Conservation (phyloP, 345 rosid genomes). For the Bretschneidera sinensis region DNA sequence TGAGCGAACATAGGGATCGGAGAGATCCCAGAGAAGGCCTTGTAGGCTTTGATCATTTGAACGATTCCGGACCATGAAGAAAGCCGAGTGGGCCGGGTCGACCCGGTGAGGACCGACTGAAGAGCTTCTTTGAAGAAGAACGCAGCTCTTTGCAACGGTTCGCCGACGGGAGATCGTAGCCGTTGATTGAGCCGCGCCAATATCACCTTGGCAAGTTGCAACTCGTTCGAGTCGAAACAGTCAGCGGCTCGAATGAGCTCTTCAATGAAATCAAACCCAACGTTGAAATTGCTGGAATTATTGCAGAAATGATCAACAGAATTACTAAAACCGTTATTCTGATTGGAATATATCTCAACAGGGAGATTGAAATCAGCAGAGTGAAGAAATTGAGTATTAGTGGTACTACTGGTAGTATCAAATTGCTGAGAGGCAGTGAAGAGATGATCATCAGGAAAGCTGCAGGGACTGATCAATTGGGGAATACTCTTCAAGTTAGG, state of each 20-base stretch:
- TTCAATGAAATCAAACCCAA: constrained; percentile 56
- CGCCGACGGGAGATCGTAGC: constrained; percentile 52
- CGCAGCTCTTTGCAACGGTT: constrained; percentile 82
- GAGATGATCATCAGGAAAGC: not conserved
- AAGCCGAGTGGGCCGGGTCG: constrained; percentile 34
- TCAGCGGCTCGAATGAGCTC: constrained; percentile 80
- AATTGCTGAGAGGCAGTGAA: constrained; percentile 13
- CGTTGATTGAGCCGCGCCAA: constrained; percentile 75
- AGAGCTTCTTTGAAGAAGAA: constrained; percentile 91
- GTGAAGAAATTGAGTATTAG: constrained; percentile 20
- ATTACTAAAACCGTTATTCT: constrained; percentile 20
- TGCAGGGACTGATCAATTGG: not conserved
- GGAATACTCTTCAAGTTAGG: constrained; percentile 11
- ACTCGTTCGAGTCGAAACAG: constrained; percentile 73
- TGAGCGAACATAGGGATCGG: constrained; percentile 92
- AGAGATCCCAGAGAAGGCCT: constrained; percentile 65
- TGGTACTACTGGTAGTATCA: no score
- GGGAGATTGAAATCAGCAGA: constrained; percentile 42
- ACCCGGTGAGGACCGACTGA: constrained; percentile 44
- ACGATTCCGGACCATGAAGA: constrained; percentile 70
- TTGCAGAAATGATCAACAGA: constrained; percentile 18
- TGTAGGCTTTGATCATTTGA: constrained; percentile 64
- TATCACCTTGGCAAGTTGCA: constrained; percentile 69
- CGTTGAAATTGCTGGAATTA: constrained; percentile 8
- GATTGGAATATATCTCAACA: constrained; percentile 38